Base-by-base conservation (phyloP, 1,284 basidiomycete species). In the Moesziomyces antarcticus region DNA sequence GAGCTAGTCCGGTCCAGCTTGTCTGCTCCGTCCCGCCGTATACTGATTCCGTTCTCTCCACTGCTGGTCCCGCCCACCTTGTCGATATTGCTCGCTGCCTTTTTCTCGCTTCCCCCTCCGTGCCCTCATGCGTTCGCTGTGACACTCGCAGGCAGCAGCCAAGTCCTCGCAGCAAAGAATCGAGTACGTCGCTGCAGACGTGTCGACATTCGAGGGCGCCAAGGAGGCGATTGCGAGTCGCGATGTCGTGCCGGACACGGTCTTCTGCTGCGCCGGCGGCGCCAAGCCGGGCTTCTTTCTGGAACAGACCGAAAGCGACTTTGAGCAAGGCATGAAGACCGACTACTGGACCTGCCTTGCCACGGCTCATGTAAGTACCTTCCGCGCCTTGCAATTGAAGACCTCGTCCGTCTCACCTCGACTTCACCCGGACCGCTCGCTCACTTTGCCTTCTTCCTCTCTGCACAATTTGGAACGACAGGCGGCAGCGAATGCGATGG, bases 241-340 rank as follows among this genome's bases (percentile, higher is more conserved):
- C 30, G 41, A 33, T 21, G 85, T 88, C 30, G 86, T 87, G 3
- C 92, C 92, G 0, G 92, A 94, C 46, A 65, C 70, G 1, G 86
- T 92, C 46, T 91, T 94, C 80, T 86, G 91, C 22, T 93, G 92
- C 78, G 93, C 93, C 0, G 93, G 93, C 16, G 87, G 86, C 42
- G 83, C 84, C 24, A 88, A 86, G 62, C 92, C 92, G 0, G 88
- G 88, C 56, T 91, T 90, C 83, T 93, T 93, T 77, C 83, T 93
- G 33, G 90, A 93, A 56, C 86, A 89, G 81, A 87, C 86, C 6
- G 88, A 89, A 67, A 86, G 87, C 43, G 88, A 90, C 42, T 83
- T 94, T 70, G 85, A 87, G 67, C 80, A 86, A 21, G 75, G 85
- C 11, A 80, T 88, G 65, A 85, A 87, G 68, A 86, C 85, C 37